Evolutionary conservation across 441 rosid genomes (phyloP), one percentile per base, ranked within the genome.

Genomic region (Metrosideros polymorpha): DNA sequence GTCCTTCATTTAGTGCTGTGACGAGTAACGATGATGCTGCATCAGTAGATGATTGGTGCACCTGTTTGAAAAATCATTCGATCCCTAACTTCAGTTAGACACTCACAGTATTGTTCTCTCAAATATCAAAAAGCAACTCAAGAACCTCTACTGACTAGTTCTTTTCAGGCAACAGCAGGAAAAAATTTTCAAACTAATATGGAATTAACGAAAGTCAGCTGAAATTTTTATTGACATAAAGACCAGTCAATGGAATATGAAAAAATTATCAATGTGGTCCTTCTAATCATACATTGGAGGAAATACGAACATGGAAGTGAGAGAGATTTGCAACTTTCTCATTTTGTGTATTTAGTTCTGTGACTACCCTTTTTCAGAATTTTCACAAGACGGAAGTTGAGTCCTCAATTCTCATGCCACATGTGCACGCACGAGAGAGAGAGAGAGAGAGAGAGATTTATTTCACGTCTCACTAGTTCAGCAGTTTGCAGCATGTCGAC

Each of bases 1-100:
- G 89, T 32, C 99, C 99, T 91, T 97, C 99, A 84, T 96, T 97
- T 35, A 97, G 93, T 52, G 99, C 99, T 85, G 99, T 97, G 91
- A 97, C 99, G 32, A 97, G 92, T 42, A 96, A 98, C 3, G 99
- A 97, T 52, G 99, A 95, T 89, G 99, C 99, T 82, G 99, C 99
- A 86, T 97, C 98, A 85, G 99, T 95, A 27, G 99, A 97, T 82
- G 99, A 96, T 88, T 96, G 99, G 89, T 97, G 99, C 79, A 97
- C 99, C 99, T 97, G 92, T 87, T 89, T 77, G 55, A 83, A 63
- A 51, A 45, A 43, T 43, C 19, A 85, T 43, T 42, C 35, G 29
- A 4, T 75, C 79, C 79, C n/a, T 39, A 10, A 39, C 79, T 71
- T 39, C n/a, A 3, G 39, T 71, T 39, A 39, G 79, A 39, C 47